These are phyloP conservation scores for Wickerhamomyces bovis DNA, from an alignment of 805 yeast species.

Conservation along the genomic window DNA sequence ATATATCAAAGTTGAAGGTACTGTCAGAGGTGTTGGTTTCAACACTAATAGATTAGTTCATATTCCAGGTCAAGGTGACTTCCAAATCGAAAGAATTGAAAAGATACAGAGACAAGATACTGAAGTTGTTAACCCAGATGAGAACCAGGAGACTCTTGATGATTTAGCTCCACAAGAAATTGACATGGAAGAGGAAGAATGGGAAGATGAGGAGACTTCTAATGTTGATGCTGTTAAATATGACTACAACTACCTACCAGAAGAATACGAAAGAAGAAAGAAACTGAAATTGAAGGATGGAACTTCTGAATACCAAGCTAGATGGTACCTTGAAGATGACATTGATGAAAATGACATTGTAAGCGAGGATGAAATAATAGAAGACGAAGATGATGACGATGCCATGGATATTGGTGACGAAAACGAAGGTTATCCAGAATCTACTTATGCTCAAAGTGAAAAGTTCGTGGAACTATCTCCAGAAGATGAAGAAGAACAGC, in stretches of 20 bases:
- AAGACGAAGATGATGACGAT: conserved; percentile 13
- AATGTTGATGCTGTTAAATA: conserved; percentile 28
- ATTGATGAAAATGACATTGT: conserved; percentile 17
- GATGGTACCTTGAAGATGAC: conserved; percentile 66
- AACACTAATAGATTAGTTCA: conserved; percentile 74
- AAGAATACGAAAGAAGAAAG: conserved; percentile 23
- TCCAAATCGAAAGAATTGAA: conserved; percentile 65
- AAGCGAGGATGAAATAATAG: conserved; percentile 21
- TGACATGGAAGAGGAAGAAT: conserved; percentile 40
- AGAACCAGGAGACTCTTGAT: conserved; percentile 51
- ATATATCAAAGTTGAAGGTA: conserved; percentile 64
- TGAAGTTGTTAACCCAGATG: conserved; percentile 29
- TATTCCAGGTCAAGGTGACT: conserved; percentile 88
- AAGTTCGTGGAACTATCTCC: conserved; percentile 66
- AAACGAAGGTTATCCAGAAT: conserved; percentile 26
- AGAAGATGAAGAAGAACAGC: conserved; percentile 80
- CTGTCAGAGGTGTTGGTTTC: conserved; percentile 82
- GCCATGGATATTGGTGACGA: conserved; percentile 24
- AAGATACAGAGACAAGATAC: conserved; percentile 31
- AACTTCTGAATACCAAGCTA: conserved; percentile 73
- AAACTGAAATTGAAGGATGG: conserved; percentile 60
- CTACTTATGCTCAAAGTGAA: conserved; percentile 38
- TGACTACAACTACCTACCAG: conserved; percentile 35
- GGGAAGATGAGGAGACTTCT: conserved; percentile 30
- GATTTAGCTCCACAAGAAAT: conserved; percentile 51